Evolutionary conservation across 1,284 basidiomycete genomes (phyloP).

Genomic region (Golubevia sp.): DNA sequence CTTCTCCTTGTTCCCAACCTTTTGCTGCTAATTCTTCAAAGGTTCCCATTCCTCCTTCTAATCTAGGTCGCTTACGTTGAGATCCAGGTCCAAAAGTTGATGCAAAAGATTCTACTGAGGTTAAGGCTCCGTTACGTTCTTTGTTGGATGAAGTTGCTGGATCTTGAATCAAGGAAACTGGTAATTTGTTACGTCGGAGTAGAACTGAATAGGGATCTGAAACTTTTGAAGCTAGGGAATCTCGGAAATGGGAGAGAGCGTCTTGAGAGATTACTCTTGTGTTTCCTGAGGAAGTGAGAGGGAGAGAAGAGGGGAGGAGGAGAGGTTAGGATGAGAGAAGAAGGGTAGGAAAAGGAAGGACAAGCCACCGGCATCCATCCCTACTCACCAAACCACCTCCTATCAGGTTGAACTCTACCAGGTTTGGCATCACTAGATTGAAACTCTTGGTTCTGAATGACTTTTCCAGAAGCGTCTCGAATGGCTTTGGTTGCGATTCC

Average conservation of each 20-base stretch:
- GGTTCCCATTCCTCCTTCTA: constrained; percentile 43
- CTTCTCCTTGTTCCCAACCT: constrained; percentile 29
- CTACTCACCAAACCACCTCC: constrained; percentile 49
- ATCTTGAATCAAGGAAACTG: constrained; percentile 57
- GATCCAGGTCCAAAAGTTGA: constrained; percentile 57
- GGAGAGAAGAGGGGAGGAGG: constrained; percentile 1
- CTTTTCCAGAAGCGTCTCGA: constrained; percentile 52
- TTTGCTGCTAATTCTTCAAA: constrained; percentile 53
- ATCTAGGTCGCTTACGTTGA: constrained; percentile 54
- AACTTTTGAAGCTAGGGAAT: constrained; percentile 45
- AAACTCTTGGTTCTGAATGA: constrained; percentile 54
- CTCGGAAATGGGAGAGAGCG: constrained; percentile 66
- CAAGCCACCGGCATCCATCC: no score
- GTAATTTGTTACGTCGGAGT: constrained; percentile 55
- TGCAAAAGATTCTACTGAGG: constrained; percentile 48
- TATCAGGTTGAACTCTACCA: constrained; percentile 58
- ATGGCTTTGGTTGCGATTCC: constrained; percentile 53
- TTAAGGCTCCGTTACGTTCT: constrained; percentile 16
- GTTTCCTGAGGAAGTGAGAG: constrained; percentile 70
- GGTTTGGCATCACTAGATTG: constrained; percentile 57
- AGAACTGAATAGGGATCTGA: constrained; percentile 58
- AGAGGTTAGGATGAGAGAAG: not conserved
- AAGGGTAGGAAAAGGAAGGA: not conserved
- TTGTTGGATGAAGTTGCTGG: constrained; percentile 3
- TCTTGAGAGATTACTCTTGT: constrained; percentile 80